Conservation (phyloP, 331 rosid species). For the Rosa hybrid region DNA sequence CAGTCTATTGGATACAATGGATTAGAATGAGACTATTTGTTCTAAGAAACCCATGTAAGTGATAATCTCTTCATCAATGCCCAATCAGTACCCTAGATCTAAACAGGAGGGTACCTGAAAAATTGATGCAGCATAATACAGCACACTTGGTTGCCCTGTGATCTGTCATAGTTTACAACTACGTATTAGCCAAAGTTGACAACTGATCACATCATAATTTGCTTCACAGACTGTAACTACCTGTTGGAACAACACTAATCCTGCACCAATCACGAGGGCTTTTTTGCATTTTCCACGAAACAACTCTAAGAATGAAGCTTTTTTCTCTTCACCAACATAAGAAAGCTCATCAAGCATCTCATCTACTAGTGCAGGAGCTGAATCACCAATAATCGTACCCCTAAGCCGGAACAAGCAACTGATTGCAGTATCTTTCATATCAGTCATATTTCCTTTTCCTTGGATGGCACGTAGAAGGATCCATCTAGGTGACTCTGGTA, state of each 20-base stretch:
- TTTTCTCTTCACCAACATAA: slow-evolving; percentile 66
- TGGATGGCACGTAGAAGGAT: slow-evolving; percentile 77
- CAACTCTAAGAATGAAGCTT: slow-evolving; percentile 59
- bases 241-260: slow-evolving; percentile 98
- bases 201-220: slow-evolving; percentile 23
- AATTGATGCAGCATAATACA: slow-evolving; percentile 93
- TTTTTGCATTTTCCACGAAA: slow-evolving; percentile 78
- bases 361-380: slow-evolving; percentile 71
- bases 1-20: slow-evolving; percentile 56
- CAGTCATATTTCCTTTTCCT: slow-evolving; percentile 58
- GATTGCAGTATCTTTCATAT: slow-evolving; percentile 52
- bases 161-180: slow-evolving; percentile 56
- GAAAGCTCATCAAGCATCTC: slow-evolving; percentile 81
- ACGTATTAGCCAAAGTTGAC: slow-evolving; percentile 31
- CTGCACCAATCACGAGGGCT: slow-evolving; percentile 74
- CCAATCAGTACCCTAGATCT: slow-evolving; percentile 20
- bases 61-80: slow-evolving; percentile 16
- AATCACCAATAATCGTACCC: slow-evolving; percentile 55
- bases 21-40: slow-evolving; percentile 27
- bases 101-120: slow-evolving; percentile 66
- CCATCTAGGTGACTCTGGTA: slow-evolving; percentile 94
- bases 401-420: slow-evolving; percentile 56
- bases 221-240: slow-evolving; percentile 41
- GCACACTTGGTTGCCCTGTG: slow-evolving; percentile 98
- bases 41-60: background rate